Percentiles rank a stretch among this genome's conserved stretches.
These are phyloP conservation scores for Sphaceloma murrayae DNA, from an alignment of 2,329 filamentous ascomycete genomes.

Conservation along the genomic window DNA sequence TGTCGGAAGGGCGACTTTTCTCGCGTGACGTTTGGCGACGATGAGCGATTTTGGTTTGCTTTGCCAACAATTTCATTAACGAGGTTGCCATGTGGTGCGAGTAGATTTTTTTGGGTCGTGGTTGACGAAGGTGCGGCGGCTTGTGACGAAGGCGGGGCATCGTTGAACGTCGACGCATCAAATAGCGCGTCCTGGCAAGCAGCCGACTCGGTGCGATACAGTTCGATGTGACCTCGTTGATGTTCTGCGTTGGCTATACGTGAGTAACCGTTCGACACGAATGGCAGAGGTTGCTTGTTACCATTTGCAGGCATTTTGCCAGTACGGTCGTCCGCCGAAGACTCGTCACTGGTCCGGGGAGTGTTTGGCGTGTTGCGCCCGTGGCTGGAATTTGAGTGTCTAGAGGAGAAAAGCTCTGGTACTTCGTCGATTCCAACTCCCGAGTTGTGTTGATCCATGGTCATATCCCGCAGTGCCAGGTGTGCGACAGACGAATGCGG, in stretches of 20 bases:
- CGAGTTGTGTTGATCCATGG: constrained; percentile 43
- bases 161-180: constrained; percentile 59
- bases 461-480: constrained; percentile 50
- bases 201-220: constrained; percentile 67
- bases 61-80: constrained; percentile 70
- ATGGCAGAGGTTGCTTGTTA: constrained; percentile 37
- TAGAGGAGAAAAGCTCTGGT: constrained; percentile 44
- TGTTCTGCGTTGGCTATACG: constrained; percentile 47
- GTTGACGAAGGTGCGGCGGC: constrained; percentile 54
- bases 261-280: constrained; percentile 55
- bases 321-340: constrained; percentile 46
- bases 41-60: constrained; percentile 59
- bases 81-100: constrained; percentile 47
- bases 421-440: constrained; percentile 36
- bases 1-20: constrained; percentile 75
- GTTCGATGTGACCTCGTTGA: constrained; percentile 55
- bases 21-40: constrained; percentile 47
- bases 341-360: constrained; percentile 44
- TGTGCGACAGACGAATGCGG: constrained; percentile 40
- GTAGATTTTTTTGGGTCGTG: constrained; percentile 44
- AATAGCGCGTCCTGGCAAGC: constrained; percentile 77
- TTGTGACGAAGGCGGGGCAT: constrained; percentile 44
- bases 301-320: constrained; percentile 45
- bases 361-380: constrained; percentile 54
- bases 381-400: constrained; percentile 51